These are phyloP conservation scores for Eragrostis curvula DNA, from an alignment of 176 grass and related monocot genomes.

Conservation along the genomic window DNA sequence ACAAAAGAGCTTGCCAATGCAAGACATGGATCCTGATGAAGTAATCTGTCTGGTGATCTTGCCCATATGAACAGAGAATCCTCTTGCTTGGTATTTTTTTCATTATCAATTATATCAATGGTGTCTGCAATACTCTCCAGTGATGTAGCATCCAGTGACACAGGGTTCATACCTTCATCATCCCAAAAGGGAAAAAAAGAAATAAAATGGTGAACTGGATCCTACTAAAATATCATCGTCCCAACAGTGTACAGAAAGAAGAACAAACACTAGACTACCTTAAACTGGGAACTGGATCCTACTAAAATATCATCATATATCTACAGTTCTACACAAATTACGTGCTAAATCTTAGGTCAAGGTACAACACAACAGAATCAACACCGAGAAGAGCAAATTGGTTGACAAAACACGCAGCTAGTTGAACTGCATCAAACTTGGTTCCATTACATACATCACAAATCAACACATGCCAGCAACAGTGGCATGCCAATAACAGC, in stretches of 20 bases:
- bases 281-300: background rate
- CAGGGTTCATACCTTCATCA: slow-evolving; percentile 61
- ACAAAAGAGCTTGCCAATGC: slow-evolving; percentile 77
- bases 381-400: no score
- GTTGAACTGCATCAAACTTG: background rate
- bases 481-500: background rate
- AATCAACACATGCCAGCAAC: background rate
- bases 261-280: background rate
- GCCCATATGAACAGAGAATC: slow-evolving; percentile 73
- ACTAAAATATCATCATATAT: slow-evolving; percentile 5
- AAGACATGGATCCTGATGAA: slow-evolving; percentile 89
- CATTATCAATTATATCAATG: slow-evolving; percentile 43
- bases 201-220: slow-evolving; percentile 3
- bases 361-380: background rate
- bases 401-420: background rate
- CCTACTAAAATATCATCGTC: no score
- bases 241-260: background rate
- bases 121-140: slow-evolving; percentile 46
- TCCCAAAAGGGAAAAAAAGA: background rate
- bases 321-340: background rate
- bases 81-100: slow-evolving; percentile 53
- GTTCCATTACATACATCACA: background rate
- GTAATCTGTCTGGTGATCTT: slow-evolving; percentile 84
- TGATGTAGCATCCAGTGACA: slow-evolving; percentile 51
- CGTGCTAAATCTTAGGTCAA: slow-evolving; percentile 26